Conservation (phyloP, 805 yeast genomes). For the Pichia paraexigua region DNA sequence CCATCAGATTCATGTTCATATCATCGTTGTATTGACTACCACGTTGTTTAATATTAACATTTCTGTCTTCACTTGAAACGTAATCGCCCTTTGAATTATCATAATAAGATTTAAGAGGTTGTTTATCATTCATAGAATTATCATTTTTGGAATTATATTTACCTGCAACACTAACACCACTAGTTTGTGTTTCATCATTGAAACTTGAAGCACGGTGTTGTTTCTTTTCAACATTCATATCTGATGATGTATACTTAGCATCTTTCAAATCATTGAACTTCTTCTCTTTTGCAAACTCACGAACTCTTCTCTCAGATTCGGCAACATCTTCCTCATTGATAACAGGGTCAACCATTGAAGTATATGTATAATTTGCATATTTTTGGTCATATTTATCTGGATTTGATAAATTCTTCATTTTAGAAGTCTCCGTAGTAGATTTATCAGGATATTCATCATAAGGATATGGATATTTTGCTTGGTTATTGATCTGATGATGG, state of each 20-base stretch:
- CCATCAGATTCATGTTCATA: neutral
- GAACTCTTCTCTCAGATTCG: constrained; percentile 3
- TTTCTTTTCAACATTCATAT: neutral
- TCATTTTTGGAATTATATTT: neutral
- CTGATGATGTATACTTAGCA: neutral
- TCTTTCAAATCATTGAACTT: neutral
- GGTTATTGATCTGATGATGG: neutral
- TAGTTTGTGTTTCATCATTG: neutral
- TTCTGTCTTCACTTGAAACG: neutral
- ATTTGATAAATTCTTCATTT: neutral
- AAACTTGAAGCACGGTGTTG: neutral
- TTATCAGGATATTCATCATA: neutral
- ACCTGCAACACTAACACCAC: neutral
- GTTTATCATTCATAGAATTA: neutral
- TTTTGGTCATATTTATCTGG: neutral
- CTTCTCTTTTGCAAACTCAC: neutral
- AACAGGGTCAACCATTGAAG: constrained; percentile 25
- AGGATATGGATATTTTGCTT: neutral
- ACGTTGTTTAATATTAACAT: neutral
- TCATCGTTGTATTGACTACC: neutral
- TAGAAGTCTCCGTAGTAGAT: neutral
- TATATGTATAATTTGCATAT: constrained; percentile 17
- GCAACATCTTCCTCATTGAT: constrained; percentile 15
- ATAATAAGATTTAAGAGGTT: neutral
- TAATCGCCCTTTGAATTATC: neutral